phyloP scores from a whole-genome alignment of 2,329 filamentous ascomycete species.

The Lasiodiplodia sp. region DNA sequence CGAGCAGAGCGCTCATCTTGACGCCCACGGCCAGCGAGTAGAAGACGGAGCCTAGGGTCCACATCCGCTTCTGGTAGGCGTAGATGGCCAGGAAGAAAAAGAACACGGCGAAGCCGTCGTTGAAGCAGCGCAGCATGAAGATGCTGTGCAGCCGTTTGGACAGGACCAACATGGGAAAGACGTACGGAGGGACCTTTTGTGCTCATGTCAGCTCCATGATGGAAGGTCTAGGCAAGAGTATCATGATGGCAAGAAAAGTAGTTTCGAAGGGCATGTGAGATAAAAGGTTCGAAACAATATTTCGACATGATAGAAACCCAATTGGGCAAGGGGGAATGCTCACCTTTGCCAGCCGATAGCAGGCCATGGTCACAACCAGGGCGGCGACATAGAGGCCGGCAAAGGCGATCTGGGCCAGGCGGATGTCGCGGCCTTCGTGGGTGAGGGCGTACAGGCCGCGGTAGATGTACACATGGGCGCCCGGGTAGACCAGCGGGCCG shows the following conservation, averaged over 20 bases:
- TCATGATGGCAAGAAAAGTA: not conserved
- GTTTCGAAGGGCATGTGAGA: not conserved
- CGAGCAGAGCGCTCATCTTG: conserved; percentile 91
- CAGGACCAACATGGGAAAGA: conserved; percentile 83
- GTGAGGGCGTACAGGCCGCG: conserved; percentile 80
- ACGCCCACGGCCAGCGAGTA: conserved; percentile 86
- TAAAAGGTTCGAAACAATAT: not conserved
- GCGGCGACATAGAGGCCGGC: conserved; percentile 78
- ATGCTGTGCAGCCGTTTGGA: conserved; percentile 95
- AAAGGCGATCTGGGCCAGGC: conserved; percentile 85
- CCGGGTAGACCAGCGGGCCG: conserved; percentile 93
- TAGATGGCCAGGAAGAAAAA: conserved; percentile 85
- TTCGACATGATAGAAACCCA: not conserved
- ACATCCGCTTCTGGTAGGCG: conserved; percentile 75
- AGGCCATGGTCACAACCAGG: conserved; percentile 78
- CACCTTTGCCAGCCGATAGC: conserved; percentile 79
- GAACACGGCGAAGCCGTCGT: conserved; percentile 88
- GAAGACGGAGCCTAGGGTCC: conserved; percentile 74
- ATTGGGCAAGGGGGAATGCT: conserved; percentile 29
- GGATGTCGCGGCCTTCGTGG: conserved; percentile 75
- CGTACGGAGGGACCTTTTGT: conserved; percentile 77
- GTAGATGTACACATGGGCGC: conserved; percentile 92
- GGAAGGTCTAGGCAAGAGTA: not conserved
- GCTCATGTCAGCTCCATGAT: not conserved
- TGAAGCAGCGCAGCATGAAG: conserved; percentile 91